phyloP scores from a whole-genome alignment of 768 basidiomycete genomes.

The Rhodocollybia butyracea region DNA sequence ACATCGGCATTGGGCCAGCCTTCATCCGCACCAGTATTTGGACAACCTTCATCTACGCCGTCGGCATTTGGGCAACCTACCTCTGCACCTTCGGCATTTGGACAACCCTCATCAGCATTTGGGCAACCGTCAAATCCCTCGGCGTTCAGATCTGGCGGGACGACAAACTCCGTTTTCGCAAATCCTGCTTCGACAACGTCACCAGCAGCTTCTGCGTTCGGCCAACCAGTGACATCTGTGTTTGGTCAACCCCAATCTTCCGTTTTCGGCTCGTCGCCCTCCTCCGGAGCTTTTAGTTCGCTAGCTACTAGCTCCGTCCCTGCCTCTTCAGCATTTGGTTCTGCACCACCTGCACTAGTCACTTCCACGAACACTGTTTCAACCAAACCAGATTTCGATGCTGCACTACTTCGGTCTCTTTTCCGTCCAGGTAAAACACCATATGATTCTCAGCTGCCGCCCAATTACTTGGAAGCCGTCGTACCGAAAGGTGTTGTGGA shows the following conservation, averaged over 20 bases:
- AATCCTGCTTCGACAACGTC: background rate
- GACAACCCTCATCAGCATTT: constrained; percentile 18
- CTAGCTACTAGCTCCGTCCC: constrained; percentile 11
- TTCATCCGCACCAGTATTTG: constrained; percentile 32
- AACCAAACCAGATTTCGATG: constrained; percentile 1
- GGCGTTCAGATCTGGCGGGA: constrained; percentile 16
- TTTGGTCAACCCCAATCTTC: constrained; percentile 15
- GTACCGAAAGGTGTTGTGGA: constrained; percentile 31
- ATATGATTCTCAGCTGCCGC: constrained; percentile 38
- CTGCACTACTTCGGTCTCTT: constrained; percentile 1
- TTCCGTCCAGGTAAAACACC: constrained; percentile 32
- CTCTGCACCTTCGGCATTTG: constrained; percentile 23
- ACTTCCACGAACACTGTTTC: background rate
- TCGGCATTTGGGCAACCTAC: constrained; percentile 17
- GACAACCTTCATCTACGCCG: constrained; percentile 10
- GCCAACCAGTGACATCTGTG: constrained; percentile 8
- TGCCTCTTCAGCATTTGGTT: constrained; percentile 5
- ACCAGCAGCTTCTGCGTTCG: constrained; percentile 33
- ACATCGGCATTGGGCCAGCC: constrained; percentile 17
- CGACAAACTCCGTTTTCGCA: constrained; percentile 34
- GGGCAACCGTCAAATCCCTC: constrained; percentile 15
- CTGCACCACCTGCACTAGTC: background rate
- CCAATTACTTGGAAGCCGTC: constrained; percentile 38
- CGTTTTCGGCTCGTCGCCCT: constrained; percentile 11
- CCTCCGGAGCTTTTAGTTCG: constrained; percentile 17